Conservation (phyloP, 257 asterid species). For the Cinchona pubescens region DNA sequence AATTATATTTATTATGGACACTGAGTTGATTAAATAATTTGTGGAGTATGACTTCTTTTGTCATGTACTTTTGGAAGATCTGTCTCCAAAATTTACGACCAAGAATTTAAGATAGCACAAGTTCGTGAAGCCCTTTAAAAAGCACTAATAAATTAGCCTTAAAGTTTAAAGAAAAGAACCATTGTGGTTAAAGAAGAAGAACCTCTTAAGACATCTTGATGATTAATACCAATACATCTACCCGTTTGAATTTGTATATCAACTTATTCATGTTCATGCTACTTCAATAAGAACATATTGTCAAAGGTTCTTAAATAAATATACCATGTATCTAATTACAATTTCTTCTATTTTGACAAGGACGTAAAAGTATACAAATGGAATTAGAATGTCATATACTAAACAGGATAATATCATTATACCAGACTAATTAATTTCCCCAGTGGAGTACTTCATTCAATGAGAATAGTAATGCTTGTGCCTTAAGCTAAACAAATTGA, state of each 20-base stretch:
- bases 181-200: not conserved
- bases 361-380: not conserved
- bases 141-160: too few relatives aligned
- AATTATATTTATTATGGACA: not conserved
- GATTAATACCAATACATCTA: not conserved
- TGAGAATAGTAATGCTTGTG: too few relatives aligned
- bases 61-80: conserved; percentile 3
- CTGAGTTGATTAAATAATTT: not conserved
- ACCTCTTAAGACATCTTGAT: not conserved
- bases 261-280: too few relatives aligned
- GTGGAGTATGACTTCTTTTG: not conserved
- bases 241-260: not conserved
- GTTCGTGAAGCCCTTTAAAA: not conserved
- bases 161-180: not conserved
- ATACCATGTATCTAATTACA: not conserved
- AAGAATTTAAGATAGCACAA: not conserved
- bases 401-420: not conserved
- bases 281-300: too few relatives aligned
- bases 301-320: not conserved
- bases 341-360: not conserved
- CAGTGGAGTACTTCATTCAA: too few relatives aligned
- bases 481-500: too few relatives aligned
- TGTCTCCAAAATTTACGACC: not conserved
- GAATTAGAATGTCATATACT: not conserved
- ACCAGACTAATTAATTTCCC: not conserved